phyloP scores from a whole-genome alignment of 768 basidiomycete genomes.

The Russula earlei region DNA sequence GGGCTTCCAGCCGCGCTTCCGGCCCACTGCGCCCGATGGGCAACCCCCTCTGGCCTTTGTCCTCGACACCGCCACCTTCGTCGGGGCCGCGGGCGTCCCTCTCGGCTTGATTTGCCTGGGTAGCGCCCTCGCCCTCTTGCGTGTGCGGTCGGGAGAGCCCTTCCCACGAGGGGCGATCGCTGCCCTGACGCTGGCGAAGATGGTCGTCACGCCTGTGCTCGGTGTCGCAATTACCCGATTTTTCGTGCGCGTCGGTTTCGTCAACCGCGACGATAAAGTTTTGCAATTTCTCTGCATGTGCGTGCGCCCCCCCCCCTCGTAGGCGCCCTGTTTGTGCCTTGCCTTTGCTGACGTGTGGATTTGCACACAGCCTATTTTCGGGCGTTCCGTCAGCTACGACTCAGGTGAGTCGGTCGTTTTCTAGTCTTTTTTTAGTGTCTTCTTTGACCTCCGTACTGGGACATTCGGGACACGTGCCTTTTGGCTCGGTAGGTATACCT shows the following conservation, averaged over 20 bases:
- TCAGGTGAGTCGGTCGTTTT: conserved; percentile 12
- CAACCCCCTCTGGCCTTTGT: conserved; percentile 57
- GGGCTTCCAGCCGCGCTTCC: conserved; percentile 30
- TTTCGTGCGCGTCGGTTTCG: conserved; percentile 38
- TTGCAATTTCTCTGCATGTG: conserved; percentile 62
- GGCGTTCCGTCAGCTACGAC: conserved; percentile 17
- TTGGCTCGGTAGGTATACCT: conserved; percentile 39
- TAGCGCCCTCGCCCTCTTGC: conserved; percentile 49
- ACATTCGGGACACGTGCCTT: not conserved
- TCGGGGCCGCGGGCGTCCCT: conserved; percentile 56
- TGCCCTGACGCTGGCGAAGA: conserved; percentile 42
- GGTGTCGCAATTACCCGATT: conserved; percentile 47
- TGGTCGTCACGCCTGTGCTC: conserved; percentile 49
- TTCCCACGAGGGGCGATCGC: conserved; percentile 47
- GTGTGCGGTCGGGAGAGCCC: conserved; percentile 36
- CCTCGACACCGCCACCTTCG: conserved; percentile 45
- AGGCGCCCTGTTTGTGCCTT: conserved; percentile 36
- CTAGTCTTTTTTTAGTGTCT: not conserved
- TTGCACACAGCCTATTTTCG: conserved; percentile 29
- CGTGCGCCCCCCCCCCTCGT: conserved; percentile 34
- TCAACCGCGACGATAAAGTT: conserved; percentile 44
- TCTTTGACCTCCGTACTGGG: no score
- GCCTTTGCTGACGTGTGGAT: conserved; percentile 50
- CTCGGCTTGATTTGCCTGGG: conserved; percentile 55
- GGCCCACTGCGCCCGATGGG: conserved; percentile 45